Evolutionary conservation across 345 rosid species (phyloP).

Genomic region (Gossypium mustelinum): DNA sequence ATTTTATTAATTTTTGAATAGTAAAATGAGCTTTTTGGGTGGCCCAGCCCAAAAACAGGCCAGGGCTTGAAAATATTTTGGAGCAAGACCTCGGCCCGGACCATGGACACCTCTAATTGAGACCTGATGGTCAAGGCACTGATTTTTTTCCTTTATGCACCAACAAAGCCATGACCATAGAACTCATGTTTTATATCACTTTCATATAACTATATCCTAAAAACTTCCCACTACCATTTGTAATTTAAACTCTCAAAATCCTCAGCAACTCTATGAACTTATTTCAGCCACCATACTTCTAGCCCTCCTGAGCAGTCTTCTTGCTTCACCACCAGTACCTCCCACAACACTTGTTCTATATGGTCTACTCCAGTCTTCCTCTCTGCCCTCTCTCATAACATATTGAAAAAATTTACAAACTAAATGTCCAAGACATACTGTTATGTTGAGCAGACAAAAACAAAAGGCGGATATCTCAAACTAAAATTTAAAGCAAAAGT

Average conservation of each 20-base stretch:
- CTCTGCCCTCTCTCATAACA: no score
- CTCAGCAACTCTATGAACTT: not conserved
- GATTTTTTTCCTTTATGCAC: no score
- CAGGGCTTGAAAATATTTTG: no score
- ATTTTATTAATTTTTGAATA: no score
- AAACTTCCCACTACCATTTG: not conserved
- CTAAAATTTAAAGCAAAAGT: constrained; percentile 5
- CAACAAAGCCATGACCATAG: no score
- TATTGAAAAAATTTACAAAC: not conserved
- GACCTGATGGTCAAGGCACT: not conserved
- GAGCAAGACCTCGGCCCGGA: no score
- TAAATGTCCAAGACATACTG: not conserved
- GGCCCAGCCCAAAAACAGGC: no score
- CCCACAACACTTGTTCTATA: not conserved
- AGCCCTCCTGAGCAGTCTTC: not conserved
- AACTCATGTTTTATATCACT: no score
- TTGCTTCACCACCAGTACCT: not conserved
- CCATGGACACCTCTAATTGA: no score
- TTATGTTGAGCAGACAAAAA: not conserved
- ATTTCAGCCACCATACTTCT: not conserved
- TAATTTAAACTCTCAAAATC: not conserved
- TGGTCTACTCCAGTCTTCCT: no score
- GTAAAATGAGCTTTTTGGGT: no score
- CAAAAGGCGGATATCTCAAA: not conserved
- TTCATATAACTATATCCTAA: not conserved